Conservation (phyloP, 164 flowering plant genomes). For the Dillenia turbinata region DNA sequence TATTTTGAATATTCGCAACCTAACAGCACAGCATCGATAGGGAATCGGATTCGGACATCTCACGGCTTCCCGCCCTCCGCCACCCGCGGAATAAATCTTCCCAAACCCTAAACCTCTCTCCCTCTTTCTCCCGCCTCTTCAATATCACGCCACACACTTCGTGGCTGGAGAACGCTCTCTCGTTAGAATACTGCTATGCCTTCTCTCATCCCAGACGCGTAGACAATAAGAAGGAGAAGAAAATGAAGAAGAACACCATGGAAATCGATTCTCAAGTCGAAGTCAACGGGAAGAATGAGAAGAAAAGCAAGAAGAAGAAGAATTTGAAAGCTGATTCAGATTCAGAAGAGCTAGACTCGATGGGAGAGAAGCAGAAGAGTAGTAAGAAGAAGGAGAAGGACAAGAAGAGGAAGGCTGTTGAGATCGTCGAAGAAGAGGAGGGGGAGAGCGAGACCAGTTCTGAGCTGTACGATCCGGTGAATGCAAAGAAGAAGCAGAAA, state of each 20-base stretch:
- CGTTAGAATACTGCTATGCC: constrained; percentile 3
- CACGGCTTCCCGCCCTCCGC: too few relatives aligned
- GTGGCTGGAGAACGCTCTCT: constrained; percentile 18
- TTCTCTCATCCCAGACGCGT: constrained; percentile 5
- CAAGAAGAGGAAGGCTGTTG: constrained; percentile 46
- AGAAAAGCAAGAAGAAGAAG: constrained; percentile 15
- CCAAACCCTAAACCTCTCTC: constrained; percentile 7
- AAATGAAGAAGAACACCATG: constrained; percentile 18
- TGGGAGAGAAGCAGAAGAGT: constrained; percentile 10
- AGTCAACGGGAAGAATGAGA: constrained; percentile 19
- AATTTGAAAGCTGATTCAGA: constrained; percentile 16
- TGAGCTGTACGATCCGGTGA: constrained; percentile 43
- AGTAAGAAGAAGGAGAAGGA: constrained; percentile 20
- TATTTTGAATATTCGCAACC: too few relatives aligned
- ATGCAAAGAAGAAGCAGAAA: constrained; percentile 38
- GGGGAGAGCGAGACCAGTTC: constrained; percentile 46
- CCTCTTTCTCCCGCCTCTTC: constrained; percentile 25
- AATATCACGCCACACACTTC: constrained; percentile 3
- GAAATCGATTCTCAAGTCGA: constrained; percentile 12
- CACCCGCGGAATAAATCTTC: background rate
- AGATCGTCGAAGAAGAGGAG: constrained; percentile 23
- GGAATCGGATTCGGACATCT: too few relatives aligned
- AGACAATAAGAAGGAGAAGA: constrained; percentile 32
- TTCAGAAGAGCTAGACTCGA: constrained; percentile 8
- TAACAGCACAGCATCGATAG: too few relatives aligned